A percentile compares a stretch with the other conserved stretches of the same genome.
These are phyloP conservation scores for Sarocladiaceae sp. DNA, from an alignment of 2,329 filamentous ascomycete genomes.

Conservation along the genomic window DNA sequence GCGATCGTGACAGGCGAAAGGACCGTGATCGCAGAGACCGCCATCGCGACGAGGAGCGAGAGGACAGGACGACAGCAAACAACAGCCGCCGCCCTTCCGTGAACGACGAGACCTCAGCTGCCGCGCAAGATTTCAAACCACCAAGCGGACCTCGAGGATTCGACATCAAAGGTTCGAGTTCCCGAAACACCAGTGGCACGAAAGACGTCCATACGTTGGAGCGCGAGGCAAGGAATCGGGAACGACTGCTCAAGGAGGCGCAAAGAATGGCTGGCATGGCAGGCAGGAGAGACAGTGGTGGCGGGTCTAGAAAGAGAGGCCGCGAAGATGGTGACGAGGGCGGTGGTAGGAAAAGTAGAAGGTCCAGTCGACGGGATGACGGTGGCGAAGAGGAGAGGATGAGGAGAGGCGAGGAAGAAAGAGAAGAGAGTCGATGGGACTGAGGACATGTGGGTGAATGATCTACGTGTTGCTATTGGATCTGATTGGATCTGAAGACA, in stretches of 20 bases:
- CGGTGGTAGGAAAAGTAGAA: conserved; percentile 36
- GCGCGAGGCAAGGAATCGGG: conserved; percentile 61
- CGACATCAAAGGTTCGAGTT: conserved; percentile 33
- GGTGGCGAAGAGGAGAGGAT: conserved; percentile 49
- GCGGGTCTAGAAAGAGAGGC: conserved; percentile 42
- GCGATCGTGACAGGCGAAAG: conserved; percentile 23
- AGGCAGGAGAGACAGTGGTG: conserved; percentile 34
- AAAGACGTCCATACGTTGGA: conserved; percentile 66
- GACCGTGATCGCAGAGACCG: conserved; percentile 21
- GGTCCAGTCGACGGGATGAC: conserved; percentile 42
- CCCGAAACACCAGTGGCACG: not conserved
- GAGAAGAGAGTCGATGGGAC: conserved; percentile 50
- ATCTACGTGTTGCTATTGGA: too few relatives aligned
- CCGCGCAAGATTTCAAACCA: conserved; percentile 18
- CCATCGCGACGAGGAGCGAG: conserved; percentile 25
- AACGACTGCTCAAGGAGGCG: conserved; percentile 64
- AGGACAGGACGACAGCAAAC: conserved; percentile 29
- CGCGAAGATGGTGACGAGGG: conserved; percentile 30
- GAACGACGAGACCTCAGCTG: conserved; percentile 11
- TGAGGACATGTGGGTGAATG: conserved; percentile 19
- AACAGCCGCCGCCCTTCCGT: conserved; percentile 28
- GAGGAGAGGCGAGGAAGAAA: conserved; percentile 54
- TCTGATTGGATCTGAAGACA: too few relatives aligned
- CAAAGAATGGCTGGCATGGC: conserved; percentile 57
- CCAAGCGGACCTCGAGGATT: conserved; percentile 35